A percentile compares a stretch with the other conserved stretches of the same genome.
These are phyloP conservation scores for Conoideocrella luteorostrata DNA, from an alignment of 2,329 filamentous ascomycete species.

Conservation along the genomic window DNA sequence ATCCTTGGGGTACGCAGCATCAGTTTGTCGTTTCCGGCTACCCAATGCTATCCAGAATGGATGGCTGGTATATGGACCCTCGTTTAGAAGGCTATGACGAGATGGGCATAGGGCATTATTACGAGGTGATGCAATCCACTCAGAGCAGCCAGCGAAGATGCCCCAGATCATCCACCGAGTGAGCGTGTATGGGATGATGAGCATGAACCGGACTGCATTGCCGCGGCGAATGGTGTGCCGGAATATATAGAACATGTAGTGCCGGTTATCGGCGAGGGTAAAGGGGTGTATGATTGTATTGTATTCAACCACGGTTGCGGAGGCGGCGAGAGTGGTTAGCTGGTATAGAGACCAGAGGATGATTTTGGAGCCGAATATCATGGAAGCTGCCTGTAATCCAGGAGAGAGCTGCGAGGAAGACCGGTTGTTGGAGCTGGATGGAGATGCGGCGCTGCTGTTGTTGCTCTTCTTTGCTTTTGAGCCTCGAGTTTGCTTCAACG, in stretches of 20 bases:
- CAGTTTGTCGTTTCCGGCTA: conserved; percentile 9
- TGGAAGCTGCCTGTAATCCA: conserved; percentile 4
- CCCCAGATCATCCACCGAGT: conserved; percentile 64
- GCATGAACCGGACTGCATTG: conserved; percentile 56
- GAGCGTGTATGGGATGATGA: conserved; percentile 63
- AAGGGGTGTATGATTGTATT: conserved; percentile 97
- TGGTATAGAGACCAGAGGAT: conserved; percentile 30
- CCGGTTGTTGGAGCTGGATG: not conserved
- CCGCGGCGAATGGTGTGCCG: conserved; percentile 69
- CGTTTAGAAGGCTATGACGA: not conserved
- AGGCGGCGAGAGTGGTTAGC: conserved; percentile 27
- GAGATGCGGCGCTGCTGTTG: not conserved
- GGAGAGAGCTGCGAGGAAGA: conserved; percentile 9
- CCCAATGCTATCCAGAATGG: conserved; percentile 18
- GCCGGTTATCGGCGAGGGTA: conserved; percentile 89
- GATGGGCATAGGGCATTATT: conserved; percentile 1
- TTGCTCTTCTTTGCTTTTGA: not conserved
- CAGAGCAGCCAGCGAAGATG: conserved; percentile 44
- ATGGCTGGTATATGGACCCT: conserved; percentile 20
- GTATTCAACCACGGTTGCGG: conserved; percentile 53
- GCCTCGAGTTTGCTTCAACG: not conserved
- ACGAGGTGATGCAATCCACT: conserved; percentile 13
- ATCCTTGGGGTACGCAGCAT: conserved; percentile 10
- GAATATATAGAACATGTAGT: conserved; percentile 97
- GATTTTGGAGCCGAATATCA: conserved; percentile 24